phyloP scores from a whole-genome alignment of 768 basidiomycete species.

The Rhodotorula graminis region DNA sequence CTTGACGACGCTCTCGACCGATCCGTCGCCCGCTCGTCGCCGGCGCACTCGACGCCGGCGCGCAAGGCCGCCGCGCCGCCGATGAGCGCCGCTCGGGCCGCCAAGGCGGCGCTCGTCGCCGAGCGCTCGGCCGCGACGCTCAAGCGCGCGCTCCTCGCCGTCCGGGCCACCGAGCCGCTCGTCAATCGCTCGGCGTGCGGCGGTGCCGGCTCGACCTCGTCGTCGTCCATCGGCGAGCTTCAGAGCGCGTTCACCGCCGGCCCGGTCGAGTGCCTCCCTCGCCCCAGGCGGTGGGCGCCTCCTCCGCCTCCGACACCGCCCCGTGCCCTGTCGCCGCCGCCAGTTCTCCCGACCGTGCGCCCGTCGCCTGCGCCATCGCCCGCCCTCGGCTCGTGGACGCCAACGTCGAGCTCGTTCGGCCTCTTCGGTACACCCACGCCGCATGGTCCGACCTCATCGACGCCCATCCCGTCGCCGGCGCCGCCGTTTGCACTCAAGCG shows the following conservation, averaged over 20 bases:
- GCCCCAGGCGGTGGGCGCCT: conserved; percentile 20
- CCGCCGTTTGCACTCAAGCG: too few species aligned
- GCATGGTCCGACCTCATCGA: too few species aligned
- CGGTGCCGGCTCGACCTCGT: not conserved
- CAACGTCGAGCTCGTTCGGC: not conserved
- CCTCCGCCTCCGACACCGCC: conserved; percentile 3
- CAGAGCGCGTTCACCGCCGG: conserved; percentile 17
- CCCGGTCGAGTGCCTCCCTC: conserved; percentile 29
- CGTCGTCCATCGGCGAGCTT: conserved; percentile 1
- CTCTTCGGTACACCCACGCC: too few species aligned
- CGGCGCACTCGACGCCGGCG: conserved; percentile 25
- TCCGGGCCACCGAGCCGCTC: conserved; percentile 59
- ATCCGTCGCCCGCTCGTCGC: conserved; percentile 3
- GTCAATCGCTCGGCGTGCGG: conserved; percentile 51
- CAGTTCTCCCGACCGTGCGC: not conserved
- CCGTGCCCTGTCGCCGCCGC: not conserved
- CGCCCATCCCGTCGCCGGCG: not conserved
- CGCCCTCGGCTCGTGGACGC: too few species aligned
- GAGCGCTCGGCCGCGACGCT: conserved; percentile 68
- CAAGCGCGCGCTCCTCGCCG: conserved; percentile 62
- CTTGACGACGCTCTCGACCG: not conserved
- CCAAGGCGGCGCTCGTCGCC: conserved; percentile 74
- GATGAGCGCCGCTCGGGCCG: conserved; percentile 45
- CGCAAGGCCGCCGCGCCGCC: not conserved
- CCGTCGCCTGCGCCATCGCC: not conserved